phyloP scores from a whole-genome alignment of 306 rosid species.

The Vigna angularis region DNA sequence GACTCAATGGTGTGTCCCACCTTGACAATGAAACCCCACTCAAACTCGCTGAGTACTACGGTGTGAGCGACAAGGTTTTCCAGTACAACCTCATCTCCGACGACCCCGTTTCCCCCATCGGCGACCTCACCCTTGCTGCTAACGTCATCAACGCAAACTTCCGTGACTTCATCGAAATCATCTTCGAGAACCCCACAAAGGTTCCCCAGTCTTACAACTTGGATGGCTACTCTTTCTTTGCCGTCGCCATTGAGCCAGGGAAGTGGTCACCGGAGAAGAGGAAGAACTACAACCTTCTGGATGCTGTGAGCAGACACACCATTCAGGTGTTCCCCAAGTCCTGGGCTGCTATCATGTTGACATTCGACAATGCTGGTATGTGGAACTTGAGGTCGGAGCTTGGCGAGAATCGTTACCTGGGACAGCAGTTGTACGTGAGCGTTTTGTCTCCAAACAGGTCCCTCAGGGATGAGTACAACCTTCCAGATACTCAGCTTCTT shows the following conservation, averaged over 20 bases:
- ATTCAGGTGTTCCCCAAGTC: conserved; percentile 80
- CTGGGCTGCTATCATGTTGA: conserved; percentile 64
- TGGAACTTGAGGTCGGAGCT: conserved; percentile 74
- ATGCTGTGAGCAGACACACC: conserved; percentile 81
- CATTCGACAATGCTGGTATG: conserved; percentile 80
- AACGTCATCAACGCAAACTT: conserved; percentile 61
- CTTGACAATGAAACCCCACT: conserved; percentile 65
- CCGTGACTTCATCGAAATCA: conserved; percentile 69
- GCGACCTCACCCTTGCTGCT: conserved; percentile 34
- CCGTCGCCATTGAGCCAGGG: conserved; percentile 73
- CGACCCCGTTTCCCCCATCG: neutral
- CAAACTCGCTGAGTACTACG: conserved; percentile 81
- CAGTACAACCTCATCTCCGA: conserved; percentile 56
- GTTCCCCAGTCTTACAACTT: conserved; percentile 73
- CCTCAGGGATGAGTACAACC: conserved; percentile 69
- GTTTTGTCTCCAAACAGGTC: conserved; percentile 55
- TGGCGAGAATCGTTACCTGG: conserved; percentile 65
- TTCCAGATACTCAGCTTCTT: conserved; percentile 53
- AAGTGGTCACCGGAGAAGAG: conserved; percentile 72
- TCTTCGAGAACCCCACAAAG: conserved; percentile 83
- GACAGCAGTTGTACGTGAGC: conserved; percentile 66
- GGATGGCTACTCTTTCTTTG: conserved; percentile 75
- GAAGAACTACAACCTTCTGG: conserved; percentile 70
- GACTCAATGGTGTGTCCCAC: conserved; percentile 76
- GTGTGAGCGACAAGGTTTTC: conserved; percentile 58